Conservation (phyloP, 1,284 basidiomycete species). For the Apiotrichum veenhuisii region DNA sequence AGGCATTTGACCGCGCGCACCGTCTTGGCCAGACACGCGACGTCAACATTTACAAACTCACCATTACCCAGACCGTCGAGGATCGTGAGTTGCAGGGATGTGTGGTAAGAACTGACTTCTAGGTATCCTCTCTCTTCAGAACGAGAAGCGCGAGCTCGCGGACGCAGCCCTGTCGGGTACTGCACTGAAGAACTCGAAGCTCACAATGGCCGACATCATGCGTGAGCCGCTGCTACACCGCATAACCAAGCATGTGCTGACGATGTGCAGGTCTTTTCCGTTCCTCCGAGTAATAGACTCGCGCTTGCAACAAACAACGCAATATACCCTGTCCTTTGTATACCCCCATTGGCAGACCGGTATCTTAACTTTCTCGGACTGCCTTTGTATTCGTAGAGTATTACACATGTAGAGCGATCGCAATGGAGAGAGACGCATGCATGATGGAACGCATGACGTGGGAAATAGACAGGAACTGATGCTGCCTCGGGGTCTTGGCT, state of each 20-base stretch:
- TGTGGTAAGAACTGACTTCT: background rate
- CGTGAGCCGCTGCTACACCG: constrained; percentile 36
- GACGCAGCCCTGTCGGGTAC: constrained; percentile 82
- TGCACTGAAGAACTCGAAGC: constrained; percentile 75
- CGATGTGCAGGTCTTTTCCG: background rate
- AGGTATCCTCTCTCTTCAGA: constrained; percentile 57
- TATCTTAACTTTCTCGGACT: too few species aligned
- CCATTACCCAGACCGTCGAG: constrained; percentile 82
- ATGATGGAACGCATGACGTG: too few species aligned
- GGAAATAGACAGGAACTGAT: too few species aligned
- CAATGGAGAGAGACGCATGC: too few species aligned
- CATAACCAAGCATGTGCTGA: background rate
- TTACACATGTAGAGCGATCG: too few species aligned
- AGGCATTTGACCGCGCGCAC: constrained; percentile 92
- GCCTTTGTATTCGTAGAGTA: too few species aligned
- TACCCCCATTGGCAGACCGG: too few species aligned
- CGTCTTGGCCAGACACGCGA: constrained; percentile 76
- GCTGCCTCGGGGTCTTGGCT: too few species aligned
- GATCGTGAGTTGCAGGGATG: constrained; percentile 54
- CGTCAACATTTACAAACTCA: constrained; percentile 91
- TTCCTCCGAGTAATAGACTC: background rate
- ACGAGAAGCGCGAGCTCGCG: constrained; percentile 79
- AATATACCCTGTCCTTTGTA: too few species aligned
- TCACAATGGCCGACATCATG: constrained; percentile 79
- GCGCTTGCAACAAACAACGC: too few species aligned